A percentile compares a stretch with the other conserved stretches of the same genome.
phyloP scores from a whole-genome alignment of 257 asterid genomes.

The Scutellaria minor region DNA sequence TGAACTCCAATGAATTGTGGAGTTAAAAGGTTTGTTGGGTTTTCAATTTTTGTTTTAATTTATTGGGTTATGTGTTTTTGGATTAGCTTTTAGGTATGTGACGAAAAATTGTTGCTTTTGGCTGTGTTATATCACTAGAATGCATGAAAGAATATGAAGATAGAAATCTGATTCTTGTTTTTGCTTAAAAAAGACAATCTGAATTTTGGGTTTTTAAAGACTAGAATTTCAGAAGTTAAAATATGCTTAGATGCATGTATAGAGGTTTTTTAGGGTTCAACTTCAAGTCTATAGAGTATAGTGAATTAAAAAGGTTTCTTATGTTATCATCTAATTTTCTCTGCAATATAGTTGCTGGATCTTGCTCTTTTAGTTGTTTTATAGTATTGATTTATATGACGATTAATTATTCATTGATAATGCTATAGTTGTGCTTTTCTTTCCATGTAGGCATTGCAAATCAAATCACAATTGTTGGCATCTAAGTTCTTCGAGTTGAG shows the following conservation, averaged over 20 bases:
- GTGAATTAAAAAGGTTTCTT: not conserved
- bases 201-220: conserved; percentile 21
- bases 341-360: conserved; percentile 15
- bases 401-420: conserved; percentile 6
- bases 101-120: conserved; percentile 10
- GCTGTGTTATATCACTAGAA: conserved; percentile 7
- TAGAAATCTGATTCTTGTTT: conserved; percentile 25
- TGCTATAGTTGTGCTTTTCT: not conserved
- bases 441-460: not conserved
- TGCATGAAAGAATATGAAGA: conserved; percentile 11
- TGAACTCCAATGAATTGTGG: conserved; percentile 33
- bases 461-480: not conserved
- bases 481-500: too few species aligned
- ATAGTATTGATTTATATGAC: not conserved
- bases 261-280: not conserved
- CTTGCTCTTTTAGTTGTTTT: conserved; percentile 11
- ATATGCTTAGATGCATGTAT: conserved; percentile 6
- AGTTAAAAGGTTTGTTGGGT: conserved; percentile 36
- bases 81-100: not conserved
- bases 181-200: conserved; percentile 21
- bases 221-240: not conserved
- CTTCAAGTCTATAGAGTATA: not conserved
- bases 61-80: conserved; percentile 11
- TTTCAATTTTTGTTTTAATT: conserved; percentile 7
- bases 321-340: not conserved